Evolutionary conservation across 2,329 filamentous ascomycete species (phyloP).

Genomic region (Botrytis fabae): DNA sequence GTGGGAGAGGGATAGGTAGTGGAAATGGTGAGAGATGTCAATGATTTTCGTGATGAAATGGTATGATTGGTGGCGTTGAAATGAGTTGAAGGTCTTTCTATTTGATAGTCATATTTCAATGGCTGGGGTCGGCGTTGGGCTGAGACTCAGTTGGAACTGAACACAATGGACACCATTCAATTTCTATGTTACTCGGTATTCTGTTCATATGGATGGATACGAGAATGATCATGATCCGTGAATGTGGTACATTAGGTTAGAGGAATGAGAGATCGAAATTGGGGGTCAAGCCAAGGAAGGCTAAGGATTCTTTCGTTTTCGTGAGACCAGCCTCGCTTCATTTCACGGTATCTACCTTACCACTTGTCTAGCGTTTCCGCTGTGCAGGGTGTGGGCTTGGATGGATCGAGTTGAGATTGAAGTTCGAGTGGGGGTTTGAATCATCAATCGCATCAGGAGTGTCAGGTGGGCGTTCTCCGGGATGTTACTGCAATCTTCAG

Average conservation of each 20-base stretch:
- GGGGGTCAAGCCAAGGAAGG: constrained; percentile 17
- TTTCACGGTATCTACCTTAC: constrained; percentile 2
- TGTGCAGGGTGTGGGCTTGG: constrained; percentile 6
- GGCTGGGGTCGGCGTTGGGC: background rate
- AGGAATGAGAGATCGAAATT: background rate
- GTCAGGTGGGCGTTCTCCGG: constrained; percentile 20
- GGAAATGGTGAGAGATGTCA: background rate
- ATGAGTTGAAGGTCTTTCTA: background rate
- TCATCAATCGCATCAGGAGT: constrained; percentile 8
- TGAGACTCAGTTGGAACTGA: constrained; percentile 10
- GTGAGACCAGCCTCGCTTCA: constrained; percentile 7
- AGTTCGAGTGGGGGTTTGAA: constrained; percentile 16
- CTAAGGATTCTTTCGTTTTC: constrained; percentile 19
- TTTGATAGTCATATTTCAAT: constrained; percentile 6
- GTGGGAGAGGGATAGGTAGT: constrained; percentile 5
- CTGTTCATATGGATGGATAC: constrained; percentile 8
- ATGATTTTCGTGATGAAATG: constrained; percentile 11
- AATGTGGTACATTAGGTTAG: background rate
- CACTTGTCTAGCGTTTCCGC: constrained; percentile 14
- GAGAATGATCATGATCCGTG: constrained; percentile 8
- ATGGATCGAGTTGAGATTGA: background rate
- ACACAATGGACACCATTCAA: constrained; percentile 4
- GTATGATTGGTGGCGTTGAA: constrained; percentile 14
- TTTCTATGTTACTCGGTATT: constrained; percentile 4
- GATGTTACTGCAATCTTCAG: constrained; percentile 10